Percentiles rank a stretch among this genome's conserved stretches.
Evolutionary conservation across 805 yeast genomes (phyloP).

Genomic region (Saccharomycopsis schoenii): DNA sequence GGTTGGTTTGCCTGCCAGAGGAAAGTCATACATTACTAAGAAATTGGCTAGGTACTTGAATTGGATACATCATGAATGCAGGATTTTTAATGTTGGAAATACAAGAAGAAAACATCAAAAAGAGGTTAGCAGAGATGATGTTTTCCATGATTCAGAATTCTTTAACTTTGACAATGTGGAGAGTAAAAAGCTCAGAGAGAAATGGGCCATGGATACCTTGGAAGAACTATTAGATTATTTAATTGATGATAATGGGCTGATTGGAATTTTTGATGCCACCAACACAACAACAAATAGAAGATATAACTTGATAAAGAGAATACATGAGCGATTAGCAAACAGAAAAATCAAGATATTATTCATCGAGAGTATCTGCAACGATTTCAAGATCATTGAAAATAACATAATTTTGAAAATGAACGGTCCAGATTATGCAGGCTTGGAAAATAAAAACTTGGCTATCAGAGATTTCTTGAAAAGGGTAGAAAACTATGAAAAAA

Average conservation of each 20-base stretch:
- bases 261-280: conserved; percentile 86
- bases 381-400: conserved; percentile 65
- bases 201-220: conserved; percentile 94
- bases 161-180: conserved; percentile 71
- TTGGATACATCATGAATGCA: conserved; percentile 87
- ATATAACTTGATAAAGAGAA: conserved; percentile 31
- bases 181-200: conserved; percentile 62
- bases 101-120: conserved; percentile 51
- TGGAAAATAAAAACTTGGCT: conserved; percentile 68
- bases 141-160: conserved; percentile 65
- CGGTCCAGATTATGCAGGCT: conserved; percentile 86
- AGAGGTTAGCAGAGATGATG: conserved; percentile 19
- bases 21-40: conserved; percentile 88
- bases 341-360: conserved; percentile 63
- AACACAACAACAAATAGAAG: conserved; percentile 65
- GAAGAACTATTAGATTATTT: conserved; percentile 77
- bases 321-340: conserved; percentile 35
- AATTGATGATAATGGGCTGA: conserved; percentile 73
- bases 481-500: conserved; percentile 72
- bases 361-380: conserved; percentile 81
- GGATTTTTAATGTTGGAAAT: conserved; percentile 91
- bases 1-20: conserved; percentile 78
- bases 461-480: conserved; percentile 75
- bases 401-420: conserved; percentile 77
- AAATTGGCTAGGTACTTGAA: conserved; percentile 83